Evolutionary conservation across 2,329 filamentous ascomycete genomes (phyloP).

Genomic region (Emmonsiellopsis sp.): DNA sequence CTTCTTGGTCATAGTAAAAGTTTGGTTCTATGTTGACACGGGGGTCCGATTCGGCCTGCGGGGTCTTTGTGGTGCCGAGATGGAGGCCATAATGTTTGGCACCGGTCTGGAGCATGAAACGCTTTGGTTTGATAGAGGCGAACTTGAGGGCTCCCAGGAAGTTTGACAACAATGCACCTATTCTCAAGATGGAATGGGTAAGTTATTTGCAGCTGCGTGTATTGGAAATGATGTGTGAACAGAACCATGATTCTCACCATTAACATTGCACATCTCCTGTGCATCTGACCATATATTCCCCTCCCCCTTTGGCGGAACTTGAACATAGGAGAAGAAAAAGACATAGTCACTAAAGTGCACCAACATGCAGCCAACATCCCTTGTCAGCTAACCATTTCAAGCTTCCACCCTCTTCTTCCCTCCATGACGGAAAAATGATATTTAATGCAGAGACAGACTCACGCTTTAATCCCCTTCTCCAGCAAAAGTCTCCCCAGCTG

Average conservation of each 20-base stretch:
- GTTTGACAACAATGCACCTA: conserved; percentile 34
- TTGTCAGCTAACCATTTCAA: background rate
- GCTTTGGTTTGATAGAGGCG: conserved; percentile 34
- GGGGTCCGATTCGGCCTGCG: conserved; percentile 18
- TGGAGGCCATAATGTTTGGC: conserved; percentile 19
- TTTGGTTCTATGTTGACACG: conserved; percentile 15
- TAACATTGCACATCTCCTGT: conserved; percentile 41
- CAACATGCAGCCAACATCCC: background rate
- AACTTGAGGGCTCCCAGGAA: conserved; percentile 38
- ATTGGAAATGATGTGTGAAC: no score
- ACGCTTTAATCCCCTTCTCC: conserved; percentile 18
- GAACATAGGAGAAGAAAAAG: conserved; percentile 49
- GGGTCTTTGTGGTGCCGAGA: conserved; percentile 15
- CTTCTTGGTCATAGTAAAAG: conserved; percentile 22
- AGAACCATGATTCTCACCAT: conserved; percentile 18
- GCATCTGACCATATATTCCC: conserved; percentile 40
- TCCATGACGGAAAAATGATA: background rate
- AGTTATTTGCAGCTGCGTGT: background rate
- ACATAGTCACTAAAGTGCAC: conserved; percentile 30
- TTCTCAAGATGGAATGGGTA: background rate
- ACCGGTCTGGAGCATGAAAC: conserved; percentile 38
- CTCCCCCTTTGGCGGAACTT: conserved; percentile 38
- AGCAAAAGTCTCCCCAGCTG: conserved; percentile 19
- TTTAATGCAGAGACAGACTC: background rate
- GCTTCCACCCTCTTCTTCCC: background rate